Conservation (phyloP, 139 green algal genomes). For the Mesotaenium endlicherianum region DNA sequence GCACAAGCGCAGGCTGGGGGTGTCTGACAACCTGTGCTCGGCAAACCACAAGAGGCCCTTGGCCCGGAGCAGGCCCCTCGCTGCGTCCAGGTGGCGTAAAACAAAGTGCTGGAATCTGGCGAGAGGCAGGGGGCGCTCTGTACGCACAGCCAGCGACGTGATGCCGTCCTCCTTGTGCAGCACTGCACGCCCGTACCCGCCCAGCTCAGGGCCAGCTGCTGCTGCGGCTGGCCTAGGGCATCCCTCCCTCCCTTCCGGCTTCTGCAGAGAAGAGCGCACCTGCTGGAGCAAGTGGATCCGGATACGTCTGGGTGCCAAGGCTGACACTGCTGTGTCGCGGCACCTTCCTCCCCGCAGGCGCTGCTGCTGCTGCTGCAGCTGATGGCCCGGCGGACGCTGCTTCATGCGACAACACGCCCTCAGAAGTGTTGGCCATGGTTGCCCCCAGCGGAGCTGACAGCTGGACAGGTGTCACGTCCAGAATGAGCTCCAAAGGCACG, state of each 20-base stretch:
- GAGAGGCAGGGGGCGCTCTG: neutral
- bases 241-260: conserved; percentile 7
- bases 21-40: neutral
- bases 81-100: neutral
- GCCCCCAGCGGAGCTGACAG: neutral
- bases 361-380: neutral
- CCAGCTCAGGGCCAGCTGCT: neutral
- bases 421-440: neutral
- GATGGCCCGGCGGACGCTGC: neutral
- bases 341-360: neutral
- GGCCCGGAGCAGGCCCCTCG: conserved; percentile 32
- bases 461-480: conserved; percentile 8
- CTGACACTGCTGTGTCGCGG: neutral
- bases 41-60: conserved; percentile 42
- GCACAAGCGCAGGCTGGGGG: neutral
- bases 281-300: neutral
- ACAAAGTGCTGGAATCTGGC: conserved; percentile 14
- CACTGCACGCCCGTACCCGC: neutral
- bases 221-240: neutral
- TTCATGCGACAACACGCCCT: conserved; percentile 43
- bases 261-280: neutral
- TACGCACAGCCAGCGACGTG: conserved; percentile 1
- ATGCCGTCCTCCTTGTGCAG: conserved; percentile 17
- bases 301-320: neutral
- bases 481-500: conserved; percentile 38